Conservation (phyloP, 2,329 filamentous ascomycete species). For the Botryotinia globosa region DNA sequence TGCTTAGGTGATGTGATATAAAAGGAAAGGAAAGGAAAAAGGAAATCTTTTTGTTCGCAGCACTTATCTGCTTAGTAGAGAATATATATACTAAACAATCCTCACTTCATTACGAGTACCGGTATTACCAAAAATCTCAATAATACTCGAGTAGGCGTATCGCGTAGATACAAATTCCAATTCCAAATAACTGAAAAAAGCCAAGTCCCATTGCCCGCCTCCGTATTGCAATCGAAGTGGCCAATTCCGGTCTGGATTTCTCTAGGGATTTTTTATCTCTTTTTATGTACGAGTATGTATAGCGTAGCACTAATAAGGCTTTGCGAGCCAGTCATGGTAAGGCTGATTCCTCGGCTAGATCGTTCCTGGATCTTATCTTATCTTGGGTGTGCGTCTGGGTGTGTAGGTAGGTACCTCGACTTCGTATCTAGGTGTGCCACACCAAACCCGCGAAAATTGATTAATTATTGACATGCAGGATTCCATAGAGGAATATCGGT, state of each 20-base stretch:
- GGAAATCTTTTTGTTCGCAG: too few species aligned
- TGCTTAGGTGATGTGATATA: too few species aligned
- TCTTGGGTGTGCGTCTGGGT: background rate
- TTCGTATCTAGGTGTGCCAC: background rate
- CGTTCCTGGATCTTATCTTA: slow-evolving; percentile 10
- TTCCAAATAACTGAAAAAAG: background rate
- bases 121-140: too few species aligned
- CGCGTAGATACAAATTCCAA: background rate
- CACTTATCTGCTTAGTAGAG: background rate
- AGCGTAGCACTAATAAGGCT: too few species aligned
- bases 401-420: too few species aligned
- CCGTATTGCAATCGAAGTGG: background rate
- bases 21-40: too few species aligned
- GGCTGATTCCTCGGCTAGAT: background rate
- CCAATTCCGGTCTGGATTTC: background rate
- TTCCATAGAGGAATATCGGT: too few species aligned
- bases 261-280: too few species aligned
- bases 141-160: too few species aligned
- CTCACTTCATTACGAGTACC: too few species aligned
- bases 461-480: too few species aligned
- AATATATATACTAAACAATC: background rate
- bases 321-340: background rate
- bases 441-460: too few species aligned
- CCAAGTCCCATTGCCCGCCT: background rate
- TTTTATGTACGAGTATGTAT: background rate